Conservation (phyloP, 192 early-diverging fungal species). For the Linnemannia schmuckeri region DNA sequence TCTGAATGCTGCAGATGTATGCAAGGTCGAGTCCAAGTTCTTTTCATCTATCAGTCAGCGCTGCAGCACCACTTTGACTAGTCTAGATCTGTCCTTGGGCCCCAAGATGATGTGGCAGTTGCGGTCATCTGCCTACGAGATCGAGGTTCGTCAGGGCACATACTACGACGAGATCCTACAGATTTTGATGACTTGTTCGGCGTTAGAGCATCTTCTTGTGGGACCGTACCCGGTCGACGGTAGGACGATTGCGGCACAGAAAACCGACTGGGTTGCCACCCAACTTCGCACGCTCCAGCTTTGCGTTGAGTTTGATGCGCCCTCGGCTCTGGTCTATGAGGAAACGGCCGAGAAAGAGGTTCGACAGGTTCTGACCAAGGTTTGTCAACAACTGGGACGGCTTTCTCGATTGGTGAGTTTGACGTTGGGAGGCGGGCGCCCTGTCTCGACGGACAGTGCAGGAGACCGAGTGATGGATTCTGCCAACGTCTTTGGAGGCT, state of each 20-base stretch:
- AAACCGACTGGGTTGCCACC: constrained; percentile 4
- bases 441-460: background rate
- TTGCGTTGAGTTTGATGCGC: constrained; percentile 25
- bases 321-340: background rate
- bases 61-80: constrained; percentile 19
- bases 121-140: background rate
- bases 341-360: background rate
- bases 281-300: background rate
- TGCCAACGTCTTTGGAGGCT: background rate
- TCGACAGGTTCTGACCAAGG: constrained; percentile 15
- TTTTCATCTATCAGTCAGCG: background rate
- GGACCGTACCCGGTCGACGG: constrained; percentile 28
- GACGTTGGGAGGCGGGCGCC: constrained; percentile 11
- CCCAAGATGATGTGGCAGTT: background rate
- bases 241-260: background rate
- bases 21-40: constrained; percentile 1
- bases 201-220: constrained; percentile 13
- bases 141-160: background rate
- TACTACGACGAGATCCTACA: constrained; percentile 19
- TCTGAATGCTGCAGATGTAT: background rate
- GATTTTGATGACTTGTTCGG: constrained; percentile 10
- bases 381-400: constrained; percentile 9
- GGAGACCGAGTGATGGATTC: constrained; percentile 1
- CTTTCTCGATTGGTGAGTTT: constrained; percentile 7
- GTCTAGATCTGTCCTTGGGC: constrained; percentile 17